Conservation (phyloP, 1,284 basidiomycete genomes). For the Cryptococcus hybrid region DNA sequence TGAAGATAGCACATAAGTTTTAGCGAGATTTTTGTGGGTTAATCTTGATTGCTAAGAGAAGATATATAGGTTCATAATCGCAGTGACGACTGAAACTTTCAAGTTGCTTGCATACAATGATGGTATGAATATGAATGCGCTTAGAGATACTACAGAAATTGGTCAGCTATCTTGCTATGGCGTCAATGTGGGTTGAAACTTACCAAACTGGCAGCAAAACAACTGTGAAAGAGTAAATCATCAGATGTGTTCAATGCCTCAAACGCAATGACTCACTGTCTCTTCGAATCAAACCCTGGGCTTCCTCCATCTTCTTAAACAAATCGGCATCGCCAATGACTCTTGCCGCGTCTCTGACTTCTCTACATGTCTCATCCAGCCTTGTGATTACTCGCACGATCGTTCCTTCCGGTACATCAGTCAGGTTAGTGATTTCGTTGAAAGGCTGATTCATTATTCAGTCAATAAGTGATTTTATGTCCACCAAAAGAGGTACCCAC, state of each 20-base stretch:
- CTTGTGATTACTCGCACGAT: slow-evolving; percentile 96
- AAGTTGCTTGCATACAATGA: too few relatives aligned
- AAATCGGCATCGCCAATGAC: slow-evolving; percentile 95
- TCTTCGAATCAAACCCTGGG: slow-evolving; percentile 87
- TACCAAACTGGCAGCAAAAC: slow-evolving; percentile 41
- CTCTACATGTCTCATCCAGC: slow-evolving; percentile 94
- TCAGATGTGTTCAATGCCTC: neutral
- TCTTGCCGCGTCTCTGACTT: slow-evolving; percentile 93
- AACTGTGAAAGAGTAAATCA: slow-evolving; percentile 14
- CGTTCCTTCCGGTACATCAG: slow-evolving; percentile 94
- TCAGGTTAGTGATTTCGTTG: slow-evolving; percentile 86
- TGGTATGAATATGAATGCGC: too few relatives aligned
- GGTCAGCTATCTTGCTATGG: too few relatives aligned
- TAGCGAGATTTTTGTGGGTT: too few relatives aligned
- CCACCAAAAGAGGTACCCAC: slow-evolving; percentile 54
- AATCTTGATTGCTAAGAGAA: too few relatives aligned
- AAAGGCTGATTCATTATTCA: slow-evolving; percentile 65
- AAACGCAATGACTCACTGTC: slow-evolving; percentile 66
- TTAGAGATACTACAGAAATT: too few relatives aligned
- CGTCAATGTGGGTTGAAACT: slow-evolving; percentile 2
- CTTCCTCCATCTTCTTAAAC: slow-evolving; percentile 97
- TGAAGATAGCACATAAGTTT: too few relatives aligned
- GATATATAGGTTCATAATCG: too few relatives aligned
- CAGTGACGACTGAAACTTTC: too few relatives aligned
- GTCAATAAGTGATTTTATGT: neutral